Percentiles rank a stretch among this genome's conserved stretches.
These are phyloP conservation scores for Lophium mytilinum DNA, from an alignment of 495 filamentous ascomycete species.

Conservation along the genomic window DNA sequence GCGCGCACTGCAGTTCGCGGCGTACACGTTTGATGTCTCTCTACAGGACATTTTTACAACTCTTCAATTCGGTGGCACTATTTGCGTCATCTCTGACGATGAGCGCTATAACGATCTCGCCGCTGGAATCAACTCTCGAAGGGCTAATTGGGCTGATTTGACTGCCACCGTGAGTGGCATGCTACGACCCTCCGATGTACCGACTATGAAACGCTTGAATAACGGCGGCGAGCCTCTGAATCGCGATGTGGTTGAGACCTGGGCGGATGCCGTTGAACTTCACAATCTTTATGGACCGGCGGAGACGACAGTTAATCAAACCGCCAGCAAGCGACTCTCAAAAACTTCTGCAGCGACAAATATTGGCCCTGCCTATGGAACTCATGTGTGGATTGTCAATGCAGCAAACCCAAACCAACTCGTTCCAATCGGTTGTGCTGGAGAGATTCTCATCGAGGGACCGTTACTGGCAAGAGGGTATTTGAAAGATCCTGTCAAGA, in stretches of 20 bases:
- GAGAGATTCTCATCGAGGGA: conserved; percentile 43
- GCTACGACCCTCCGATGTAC: conserved; percentile 9
- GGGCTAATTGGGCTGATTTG: conserved; percentile 24
- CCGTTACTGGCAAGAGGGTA: conserved; percentile 37
- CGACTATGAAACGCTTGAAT: conserved; percentile 23
- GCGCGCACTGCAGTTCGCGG: conserved; percentile 13
- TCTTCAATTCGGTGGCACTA: conserved; percentile 11
- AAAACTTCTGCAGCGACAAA: conserved; percentile 31
- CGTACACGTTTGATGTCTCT: conserved; percentile 18
- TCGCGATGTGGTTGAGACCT: conserved; percentile 4
- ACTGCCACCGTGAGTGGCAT: conserved; percentile 21
- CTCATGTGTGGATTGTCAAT: conserved; percentile 23
- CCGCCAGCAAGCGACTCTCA: conserved; percentile 5
- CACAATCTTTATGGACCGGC: conserved; percentile 11
- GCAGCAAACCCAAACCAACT: conserved; percentile 34
- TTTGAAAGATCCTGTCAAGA: conserved; percentile 30
- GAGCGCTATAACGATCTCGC: conserved; percentile 26
- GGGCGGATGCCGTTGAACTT: conserved; percentile 4
- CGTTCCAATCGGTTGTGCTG: conserved; percentile 38
- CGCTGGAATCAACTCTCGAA: conserved; percentile 24
- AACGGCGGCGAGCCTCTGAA: conserved; percentile 14
- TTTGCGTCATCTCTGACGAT: conserved; percentile 20
- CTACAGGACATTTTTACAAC: conserved; percentile 17
- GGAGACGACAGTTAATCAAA: conserved; percentile 9
- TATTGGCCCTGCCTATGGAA: conserved; percentile 32